Evolutionary conservation across 208 protist species (phyloP).

Genomic region (Naegleria gruberi): DNA sequence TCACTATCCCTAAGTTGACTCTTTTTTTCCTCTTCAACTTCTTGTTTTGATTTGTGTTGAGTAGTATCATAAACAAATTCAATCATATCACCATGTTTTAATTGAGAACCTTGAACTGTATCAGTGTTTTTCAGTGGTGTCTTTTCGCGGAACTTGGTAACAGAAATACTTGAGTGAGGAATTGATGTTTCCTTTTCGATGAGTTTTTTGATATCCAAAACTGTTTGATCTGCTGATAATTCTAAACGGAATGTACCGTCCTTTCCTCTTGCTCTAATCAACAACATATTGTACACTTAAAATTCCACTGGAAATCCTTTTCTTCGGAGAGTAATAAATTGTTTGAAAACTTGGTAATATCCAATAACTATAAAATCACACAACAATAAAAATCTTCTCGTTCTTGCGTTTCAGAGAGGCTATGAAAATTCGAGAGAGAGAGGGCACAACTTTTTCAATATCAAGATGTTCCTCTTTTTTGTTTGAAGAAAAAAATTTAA

Average conservation of each 20-base stretch:
- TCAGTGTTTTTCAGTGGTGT: background rate
- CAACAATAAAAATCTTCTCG: too few species aligned
- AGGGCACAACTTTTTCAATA: too few species aligned
- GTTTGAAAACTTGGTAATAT: too few species aligned
- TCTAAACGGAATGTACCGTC: slow-evolving; percentile 15
- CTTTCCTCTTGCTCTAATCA: slow-evolving; percentile 16
- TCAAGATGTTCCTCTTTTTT: too few species aligned
- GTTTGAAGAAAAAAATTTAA: too few species aligned
- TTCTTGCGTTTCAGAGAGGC: too few species aligned
- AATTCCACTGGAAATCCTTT: too few species aligned
- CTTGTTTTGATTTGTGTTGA: slow-evolving; percentile 6
- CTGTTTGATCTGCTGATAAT: background rate
- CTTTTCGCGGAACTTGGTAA: background rate
- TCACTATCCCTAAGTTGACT: background rate
- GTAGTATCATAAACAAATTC: background rate
- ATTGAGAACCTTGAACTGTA: background rate
- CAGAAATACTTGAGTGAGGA: background rate
- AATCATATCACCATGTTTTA: background rate
- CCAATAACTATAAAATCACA: too few species aligned
- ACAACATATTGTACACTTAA: too few species aligned
- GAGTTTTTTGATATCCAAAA: background rate
- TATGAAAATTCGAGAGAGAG: too few species aligned
- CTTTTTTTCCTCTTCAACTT: background rate
- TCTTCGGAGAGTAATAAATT: too few species aligned
- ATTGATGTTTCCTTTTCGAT: background rate